phyloP scores from a whole-genome alignment of 192 early-diverging fungal species.

The Backusella macrospora region DNA sequence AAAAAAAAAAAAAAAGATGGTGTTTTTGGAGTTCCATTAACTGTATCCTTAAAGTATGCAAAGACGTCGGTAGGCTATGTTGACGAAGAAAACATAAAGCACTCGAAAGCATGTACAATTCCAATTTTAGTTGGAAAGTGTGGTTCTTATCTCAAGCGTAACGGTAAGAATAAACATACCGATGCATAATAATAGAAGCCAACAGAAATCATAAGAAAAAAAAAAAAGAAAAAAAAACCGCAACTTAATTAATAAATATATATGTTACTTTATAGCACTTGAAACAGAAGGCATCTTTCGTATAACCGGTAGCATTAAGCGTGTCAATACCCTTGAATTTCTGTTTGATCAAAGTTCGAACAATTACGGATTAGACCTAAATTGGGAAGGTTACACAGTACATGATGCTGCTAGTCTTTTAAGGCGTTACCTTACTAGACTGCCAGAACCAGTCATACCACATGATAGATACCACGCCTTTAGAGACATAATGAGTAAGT shows the following conservation, averaged over 20 bases:
- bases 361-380: slow-evolving; percentile 61
- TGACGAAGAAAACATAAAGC: slow-evolving; percentile 40
- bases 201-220: background rate
- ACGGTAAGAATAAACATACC: slow-evolving; percentile 28
- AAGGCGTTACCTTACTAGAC: slow-evolving; percentile 68
- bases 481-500: slow-evolving; percentile 62
- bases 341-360: slow-evolving; percentile 65
- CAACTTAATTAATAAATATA: background rate
- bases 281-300: slow-evolving; percentile 76
- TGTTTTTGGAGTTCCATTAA: slow-evolving; percentile 38
- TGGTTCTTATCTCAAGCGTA: slow-evolving; percentile 40
- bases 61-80: slow-evolving; percentile 34
- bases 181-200: background rate
- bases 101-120: slow-evolving; percentile 32
- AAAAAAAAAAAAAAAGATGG: slow-evolving; percentile 6
- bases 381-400: slow-evolving; percentile 70
- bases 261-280: slow-evolving; percentile 35
- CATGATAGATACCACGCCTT: slow-evolving; percentile 66
- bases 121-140: slow-evolving; percentile 45
- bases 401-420: slow-evolving; percentile 81
- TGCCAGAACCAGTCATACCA: slow-evolving; percentile 77
- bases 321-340: slow-evolving; percentile 68
- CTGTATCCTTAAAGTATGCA: slow-evolving; percentile 38
- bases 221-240: background rate
- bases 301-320: slow-evolving; percentile 72